Percentiles rank a stretch among this genome's conserved stretches.
These are phyloP conservation scores for Osmanthus fragrans DNA, from an alignment of 257 asterid genomes.

Conservation along the genomic window DNA sequence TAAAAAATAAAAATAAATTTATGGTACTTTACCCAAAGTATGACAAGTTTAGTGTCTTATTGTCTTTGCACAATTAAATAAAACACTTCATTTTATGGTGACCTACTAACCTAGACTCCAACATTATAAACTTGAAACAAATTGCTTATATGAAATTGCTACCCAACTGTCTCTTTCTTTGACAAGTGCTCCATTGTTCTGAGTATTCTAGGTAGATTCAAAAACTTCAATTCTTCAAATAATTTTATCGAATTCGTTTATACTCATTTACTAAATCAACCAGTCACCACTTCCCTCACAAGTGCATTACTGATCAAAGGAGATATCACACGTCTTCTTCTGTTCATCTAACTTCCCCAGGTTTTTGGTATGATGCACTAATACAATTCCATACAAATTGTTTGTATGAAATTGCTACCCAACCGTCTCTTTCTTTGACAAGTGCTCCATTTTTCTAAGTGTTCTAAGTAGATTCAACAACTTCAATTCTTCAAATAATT, in stretches of 20 bases:
- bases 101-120: not conserved
- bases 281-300: not conserved
- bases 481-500: conserved; percentile 22
- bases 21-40: not conserved
- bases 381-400: not conserved
- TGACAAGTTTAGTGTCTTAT: not conserved
- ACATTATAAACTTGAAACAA: too few relatives aligned
- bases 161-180: not conserved
- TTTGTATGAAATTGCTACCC: too few relatives aligned
- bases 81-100: not conserved
- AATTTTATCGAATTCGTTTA: not conserved
- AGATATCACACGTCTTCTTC: not conserved
- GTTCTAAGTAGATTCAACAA: conserved; percentile 3
- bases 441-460: too few relatives aligned
- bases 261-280: conserved; percentile 8
- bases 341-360: not conserved
- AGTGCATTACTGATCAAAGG: not conserved
- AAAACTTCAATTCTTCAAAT: conserved; percentile 15
- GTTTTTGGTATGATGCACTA: not conserved
- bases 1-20: too few relatives aligned
- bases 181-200: not conserved
- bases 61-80: not conserved
- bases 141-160: not conserved
- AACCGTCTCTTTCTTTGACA: too few relatives aligned
- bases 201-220: not conserved